Conservation (phyloP, 306 rosid genomes). For the Medicago lupulina region DNA sequence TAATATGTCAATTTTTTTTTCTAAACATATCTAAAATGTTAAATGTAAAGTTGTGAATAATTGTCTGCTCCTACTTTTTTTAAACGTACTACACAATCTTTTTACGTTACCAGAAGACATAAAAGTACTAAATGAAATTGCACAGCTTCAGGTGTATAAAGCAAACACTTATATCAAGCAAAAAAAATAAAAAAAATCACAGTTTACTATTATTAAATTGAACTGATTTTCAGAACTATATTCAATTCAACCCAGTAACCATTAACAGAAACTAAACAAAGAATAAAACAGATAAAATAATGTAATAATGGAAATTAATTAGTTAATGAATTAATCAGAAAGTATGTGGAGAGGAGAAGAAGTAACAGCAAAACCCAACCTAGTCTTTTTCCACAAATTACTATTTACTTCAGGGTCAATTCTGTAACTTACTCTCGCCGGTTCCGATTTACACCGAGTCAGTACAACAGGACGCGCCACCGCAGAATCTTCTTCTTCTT, state of each 20-base stretch:
- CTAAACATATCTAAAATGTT: background rate
- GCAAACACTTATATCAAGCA: slow-evolving; percentile 6
- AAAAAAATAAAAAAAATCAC: no score
- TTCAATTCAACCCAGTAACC: background rate
- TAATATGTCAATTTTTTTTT: background rate
- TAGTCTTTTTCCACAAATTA: slow-evolving; percentile 54
- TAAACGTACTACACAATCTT: slow-evolving; percentile 21
- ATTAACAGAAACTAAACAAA: background rate
- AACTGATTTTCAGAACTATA: background rate
- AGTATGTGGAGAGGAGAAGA: slow-evolving; percentile 44
- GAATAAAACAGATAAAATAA: background rate
- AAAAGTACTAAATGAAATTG: slow-evolving; percentile 39
- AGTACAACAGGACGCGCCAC: slow-evolving; percentile 56
- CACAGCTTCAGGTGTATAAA: slow-evolving; percentile 42
- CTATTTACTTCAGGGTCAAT: slow-evolving; percentile 57
- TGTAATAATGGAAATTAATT: background rate
- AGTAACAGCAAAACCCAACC: slow-evolving; percentile 57
- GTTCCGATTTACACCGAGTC: slow-evolving; percentile 92
- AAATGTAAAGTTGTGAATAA: background rate
- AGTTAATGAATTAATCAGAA: slow-evolving; percentile 51
- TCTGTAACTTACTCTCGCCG: slow-evolving; percentile 62
- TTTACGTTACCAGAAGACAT: slow-evolving; percentile 36
- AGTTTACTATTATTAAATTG: background rate
- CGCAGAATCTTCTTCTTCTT: background rate
- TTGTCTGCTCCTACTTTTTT: background rate